phyloP scores from a whole-genome alignment of 306 rosid species.

The Luffa aegyptiaca region DNA sequence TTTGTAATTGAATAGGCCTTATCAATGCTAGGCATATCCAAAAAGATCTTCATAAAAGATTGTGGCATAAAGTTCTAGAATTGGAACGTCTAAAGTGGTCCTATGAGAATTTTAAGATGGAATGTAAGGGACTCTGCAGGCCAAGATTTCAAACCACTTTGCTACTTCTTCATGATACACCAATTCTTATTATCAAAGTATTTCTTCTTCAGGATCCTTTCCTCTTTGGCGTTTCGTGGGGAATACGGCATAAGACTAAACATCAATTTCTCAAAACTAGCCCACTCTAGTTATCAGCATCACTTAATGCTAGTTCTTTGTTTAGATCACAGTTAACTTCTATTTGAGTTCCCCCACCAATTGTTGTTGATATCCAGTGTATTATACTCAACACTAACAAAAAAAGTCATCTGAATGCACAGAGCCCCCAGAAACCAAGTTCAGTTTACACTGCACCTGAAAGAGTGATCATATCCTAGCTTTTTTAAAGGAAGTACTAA shows the following conservation, averaged over 20 bases:
- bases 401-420: background rate
- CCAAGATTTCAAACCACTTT: background rate
- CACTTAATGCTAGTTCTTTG: background rate
- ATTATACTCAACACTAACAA: background rate
- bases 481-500: background rate
- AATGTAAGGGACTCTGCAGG: background rate
- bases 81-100: background rate
- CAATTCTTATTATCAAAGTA: background rate
- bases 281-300: background rate
- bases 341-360: background rate
- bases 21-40: background rate
- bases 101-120: background rate
- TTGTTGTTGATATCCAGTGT: background rate
- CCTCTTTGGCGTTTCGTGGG: background rate
- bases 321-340: background rate
- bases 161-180: background rate
- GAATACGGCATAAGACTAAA: background rate
- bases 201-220: background rate
- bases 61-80: background rate
- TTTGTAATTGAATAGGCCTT: background rate
- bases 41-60: background rate
- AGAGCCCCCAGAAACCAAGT: background rate
- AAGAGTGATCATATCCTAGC: background rate
- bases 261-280: background rate
- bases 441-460: background rate